phyloP scores from a whole-genome alignment of 1,139 yeast species.

The Yamadazyma dendronema region DNA sequence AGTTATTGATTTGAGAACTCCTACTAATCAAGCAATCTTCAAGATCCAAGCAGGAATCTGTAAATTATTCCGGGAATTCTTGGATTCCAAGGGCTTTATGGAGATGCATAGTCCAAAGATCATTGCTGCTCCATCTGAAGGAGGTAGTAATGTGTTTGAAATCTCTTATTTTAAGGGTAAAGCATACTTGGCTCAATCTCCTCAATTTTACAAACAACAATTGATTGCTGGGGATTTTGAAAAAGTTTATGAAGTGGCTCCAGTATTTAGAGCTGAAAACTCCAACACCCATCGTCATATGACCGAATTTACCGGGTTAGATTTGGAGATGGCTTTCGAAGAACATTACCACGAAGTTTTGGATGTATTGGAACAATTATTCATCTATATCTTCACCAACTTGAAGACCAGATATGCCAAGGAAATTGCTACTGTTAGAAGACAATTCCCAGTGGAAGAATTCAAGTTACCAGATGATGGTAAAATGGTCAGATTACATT shows the following conservation, averaged over 20 bases:
- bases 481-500: slow-evolving; percentile 87
- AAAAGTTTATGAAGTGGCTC: slow-evolving; percentile 92
- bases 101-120: slow-evolving; percentile 97
- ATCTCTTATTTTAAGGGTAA: slow-evolving; percentile 87
- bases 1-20: slow-evolving; percentile 94
- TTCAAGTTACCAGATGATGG: slow-evolving; percentile 87
- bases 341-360: slow-evolving; percentile 96
- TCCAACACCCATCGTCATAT: slow-evolving; percentile 98
- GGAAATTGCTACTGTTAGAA: slow-evolving; percentile 88
- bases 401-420: slow-evolving; percentile 73
- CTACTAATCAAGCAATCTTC: slow-evolving; percentile 96
- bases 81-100: slow-evolving; percentile 63
- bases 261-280: slow-evolving; percentile 98
- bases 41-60: slow-evolving; percentile 90
- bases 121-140: slow-evolving; percentile 94
- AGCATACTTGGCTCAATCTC: slow-evolving; percentile 96
- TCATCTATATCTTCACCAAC: slow-evolving; percentile 83
- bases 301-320: slow-evolving; percentile 98
- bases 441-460: slow-evolving; percentile 96
- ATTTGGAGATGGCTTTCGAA: slow-evolving; percentile 96
- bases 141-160: slow-evolving; percentile 96
- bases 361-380: slow-evolving; percentile 79
- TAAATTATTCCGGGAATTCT: slow-evolving; percentile 83
- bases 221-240: slow-evolving; percentile 97
- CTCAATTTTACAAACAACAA: slow-evolving; percentile 97